These are phyloP conservation scores for Trypanosoma platydactyli DNA, from an alignment of 208 protist species.

Conservation along the genomic window DNA sequence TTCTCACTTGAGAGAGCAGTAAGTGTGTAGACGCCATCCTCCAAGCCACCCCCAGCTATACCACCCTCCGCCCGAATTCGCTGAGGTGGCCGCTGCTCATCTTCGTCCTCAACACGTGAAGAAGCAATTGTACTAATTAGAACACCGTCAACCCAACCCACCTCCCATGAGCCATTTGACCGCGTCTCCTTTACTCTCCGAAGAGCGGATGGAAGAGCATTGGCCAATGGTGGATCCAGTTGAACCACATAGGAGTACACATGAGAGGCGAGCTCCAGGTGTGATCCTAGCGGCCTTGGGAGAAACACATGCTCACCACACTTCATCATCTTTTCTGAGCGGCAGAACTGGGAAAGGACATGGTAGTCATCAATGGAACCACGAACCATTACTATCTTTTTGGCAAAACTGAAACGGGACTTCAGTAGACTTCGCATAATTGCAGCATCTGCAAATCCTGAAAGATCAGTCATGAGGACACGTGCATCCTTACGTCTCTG, in stretches of 20 bases:
- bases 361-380: slow-evolving; percentile 53
- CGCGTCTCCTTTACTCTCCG: slow-evolving; percentile 61
- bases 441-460: slow-evolving; percentile 61
- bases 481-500: slow-evolving; percentile 42
- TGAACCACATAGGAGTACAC: slow-evolving; percentile 84
- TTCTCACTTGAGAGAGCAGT: slow-evolving; percentile 41
- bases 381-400: slow-evolving; percentile 79
- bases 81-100: slow-evolving; percentile 30
- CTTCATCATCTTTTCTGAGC: slow-evolving; percentile 72
- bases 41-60: slow-evolving; percentile 17
- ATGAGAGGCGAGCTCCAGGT: slow-evolving; percentile 77
- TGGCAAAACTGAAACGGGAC: slow-evolving; percentile 65
- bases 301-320: slow-evolving; percentile 74
- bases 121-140: slow-evolving; percentile 33
- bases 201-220: slow-evolving; percentile 41
- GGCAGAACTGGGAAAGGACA: slow-evolving; percentile 65
- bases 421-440: slow-evolving; percentile 65
- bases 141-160: slow-evolving; percentile 82
- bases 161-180: slow-evolving; percentile 77
- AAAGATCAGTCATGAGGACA: slow-evolving; percentile 73
- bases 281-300: slow-evolving; percentile 19
- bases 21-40: slow-evolving; percentile 41
- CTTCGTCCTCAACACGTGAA: slow-evolving; percentile 11
- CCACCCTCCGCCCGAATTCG: slow-evolving; percentile 20
- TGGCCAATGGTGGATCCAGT: slow-evolving; percentile 61